Evolutionary conservation across 306 rosid species (phyloP).

Genomic region (Astragalus membranaceus): DNA sequence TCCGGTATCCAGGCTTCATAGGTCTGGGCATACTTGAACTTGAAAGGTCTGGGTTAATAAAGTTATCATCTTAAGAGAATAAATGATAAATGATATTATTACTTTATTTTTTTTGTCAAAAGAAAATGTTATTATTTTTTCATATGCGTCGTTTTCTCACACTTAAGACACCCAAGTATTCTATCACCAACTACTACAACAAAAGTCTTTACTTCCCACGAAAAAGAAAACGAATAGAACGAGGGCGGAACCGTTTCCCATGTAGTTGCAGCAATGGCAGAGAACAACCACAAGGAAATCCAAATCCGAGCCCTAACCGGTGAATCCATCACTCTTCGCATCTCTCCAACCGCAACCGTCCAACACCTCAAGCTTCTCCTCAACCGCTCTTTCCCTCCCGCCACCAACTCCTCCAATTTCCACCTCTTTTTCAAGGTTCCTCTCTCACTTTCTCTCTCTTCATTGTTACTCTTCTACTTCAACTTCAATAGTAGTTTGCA

Average conservation of each 20-base stretch:
- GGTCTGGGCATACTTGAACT: too few relatives aligned
- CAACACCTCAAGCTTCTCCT: slow-evolving; percentile 64
- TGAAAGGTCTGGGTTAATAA: too few relatives aligned
- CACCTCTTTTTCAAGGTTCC: slow-evolving; percentile 77
- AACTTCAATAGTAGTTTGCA: background rate
- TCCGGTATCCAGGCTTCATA: too few relatives aligned
- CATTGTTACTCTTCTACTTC: background rate
- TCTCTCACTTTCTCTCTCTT: background rate
- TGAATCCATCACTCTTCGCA: slow-evolving; percentile 42
- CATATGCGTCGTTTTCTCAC: too few relatives aligned
- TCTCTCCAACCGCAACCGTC: slow-evolving; percentile 38
- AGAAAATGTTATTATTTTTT: too few relatives aligned
- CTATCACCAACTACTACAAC: too few relatives aligned
- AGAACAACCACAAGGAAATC: slow-evolving; percentile 26
- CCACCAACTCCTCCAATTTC: slow-evolving; percentile 53
- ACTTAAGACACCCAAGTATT: too few relatives aligned
- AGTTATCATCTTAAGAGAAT: too few relatives aligned
- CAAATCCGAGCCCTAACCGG: slow-evolving; percentile 60
- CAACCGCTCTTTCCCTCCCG: slow-evolving; percentile 48
- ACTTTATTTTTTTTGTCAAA: too few relatives aligned
- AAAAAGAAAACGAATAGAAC: background rate
- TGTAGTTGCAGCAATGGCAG: slow-evolving; percentile 26
- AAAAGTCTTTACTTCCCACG: background rate
- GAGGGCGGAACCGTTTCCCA: background rate
- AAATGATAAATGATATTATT: too few relatives aligned